Base-by-base conservation (phyloP, 805 yeast species). In the Metschnikowia colocasiae region DNA sequence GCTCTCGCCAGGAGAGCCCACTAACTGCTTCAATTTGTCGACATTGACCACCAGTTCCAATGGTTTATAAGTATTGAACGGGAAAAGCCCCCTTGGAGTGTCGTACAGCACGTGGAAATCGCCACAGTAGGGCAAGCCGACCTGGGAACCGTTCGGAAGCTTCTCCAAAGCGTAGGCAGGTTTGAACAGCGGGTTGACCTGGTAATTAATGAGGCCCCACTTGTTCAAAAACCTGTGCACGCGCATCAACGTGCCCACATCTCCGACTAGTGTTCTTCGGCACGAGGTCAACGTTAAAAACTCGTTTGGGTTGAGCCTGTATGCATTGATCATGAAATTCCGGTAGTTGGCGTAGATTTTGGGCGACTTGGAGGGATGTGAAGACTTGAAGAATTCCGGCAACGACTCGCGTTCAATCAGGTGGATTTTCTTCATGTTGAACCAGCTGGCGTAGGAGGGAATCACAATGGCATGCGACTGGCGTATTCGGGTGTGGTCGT, bases 181-280 rank as follows among this genome's bases (percentile, higher is more conserved):
- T 52, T 83, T 78, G 45, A 82, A 73, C 52, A 81, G 86, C 1
- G 91, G 87, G 61, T 85, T 87, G 2, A 91, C 95, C 65, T 91
- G 97, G 64, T 91, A 91, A 65, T 91, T 91, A 45, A 91, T 87
- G 43, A 91, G 72, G 0, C 97, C 97, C 97, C 97, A 91, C 63
- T 85, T 86, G 56, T 82, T 87, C 48, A 91, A 69, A 61, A 91
- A 90, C 44, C 83, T 76, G 60, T 88, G 96, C 7, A 91, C 81
- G 53, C 96, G 80, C 75, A 90, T 79, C 50, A 91, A 78, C 0
- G 96, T 80, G 2, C 95, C 92, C 6, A 89, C 96, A 69, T 91
- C 97, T 47, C 96, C 95, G 12, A 88, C 90, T 48, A 91, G 74
- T 56, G 88, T 88, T 58, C 97, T 82, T 62, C 98, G 82, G 47